These are phyloP conservation scores for Lentinula sp. DNA, from an alignment of 768 basidiomycete genomes.

Conservation along the genomic window DNA sequence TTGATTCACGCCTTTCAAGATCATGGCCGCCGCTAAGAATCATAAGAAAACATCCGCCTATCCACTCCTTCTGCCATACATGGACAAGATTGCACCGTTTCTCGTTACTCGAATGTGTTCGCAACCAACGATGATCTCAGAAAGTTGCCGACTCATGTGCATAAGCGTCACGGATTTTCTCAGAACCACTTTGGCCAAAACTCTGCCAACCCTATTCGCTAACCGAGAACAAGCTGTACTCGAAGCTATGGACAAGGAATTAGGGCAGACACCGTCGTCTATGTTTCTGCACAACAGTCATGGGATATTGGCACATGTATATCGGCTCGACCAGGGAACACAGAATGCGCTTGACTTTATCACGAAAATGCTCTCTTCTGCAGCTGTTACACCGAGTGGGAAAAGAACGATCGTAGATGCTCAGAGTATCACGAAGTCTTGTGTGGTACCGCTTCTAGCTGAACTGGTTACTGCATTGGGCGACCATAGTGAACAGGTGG, in stretches of 20 bases:
- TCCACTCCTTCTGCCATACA: constrained; percentile 61
- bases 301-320: constrained; percentile 60
- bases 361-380: constrained; percentile 46
- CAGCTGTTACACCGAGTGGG: constrained; percentile 20
- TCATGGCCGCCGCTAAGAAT: constrained; percentile 49
- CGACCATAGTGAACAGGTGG: constrained; percentile 46
- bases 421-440: constrained; percentile 55
- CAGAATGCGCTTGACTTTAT: constrained; percentile 59
- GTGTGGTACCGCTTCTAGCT: constrained; percentile 62
- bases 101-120: constrained; percentile 52
- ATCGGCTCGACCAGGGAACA: constrained; percentile 53
- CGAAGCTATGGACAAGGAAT: constrained; percentile 50
- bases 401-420: constrained; percentile 31
- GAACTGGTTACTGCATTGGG: constrained; percentile 77
- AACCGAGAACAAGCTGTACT: constrained; percentile 53
- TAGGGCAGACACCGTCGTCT: constrained; percentile 35
- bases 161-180: constrained; percentile 56
- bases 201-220: constrained; percentile 67
- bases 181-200: constrained; percentile 51
- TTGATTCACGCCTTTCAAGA: constrained; percentile 29
- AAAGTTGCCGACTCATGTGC: constrained; percentile 65
- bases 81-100: constrained; percentile 60
- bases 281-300: constrained; percentile 54
- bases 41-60: constrained; percentile 57
- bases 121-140: constrained; percentile 53